Evolutionary conservation across 768 basidiomycete genomes (phyloP), one percentile per base, ranked within the genome.

Genomic region (Termitomyces sp.): DNA sequence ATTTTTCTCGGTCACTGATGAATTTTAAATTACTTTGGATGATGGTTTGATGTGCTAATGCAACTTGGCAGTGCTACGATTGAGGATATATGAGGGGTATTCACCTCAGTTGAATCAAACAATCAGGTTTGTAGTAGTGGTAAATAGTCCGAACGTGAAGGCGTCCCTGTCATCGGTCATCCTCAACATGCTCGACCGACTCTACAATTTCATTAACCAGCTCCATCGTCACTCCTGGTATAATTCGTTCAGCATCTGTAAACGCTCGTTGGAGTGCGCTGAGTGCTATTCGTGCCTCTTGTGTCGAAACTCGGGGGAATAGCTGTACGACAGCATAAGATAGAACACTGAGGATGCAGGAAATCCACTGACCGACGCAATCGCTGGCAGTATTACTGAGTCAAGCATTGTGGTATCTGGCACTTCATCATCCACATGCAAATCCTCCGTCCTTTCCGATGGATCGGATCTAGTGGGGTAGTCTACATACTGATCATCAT

Each of bases 121-220:
- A 33, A 40, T 40, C 10, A 26, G 17, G 49, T 26, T 37, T 40
- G 17, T 3, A 38, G 17, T 3, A 30, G 9, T 30, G 5, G 26
- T 19, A 5, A 19, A 15, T 23, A 33, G 43, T 43, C 30, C 40
- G 21, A 28, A 28, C 43, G 19, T 12, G 12, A 53, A 28, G 26
- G 8, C 9, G 51, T 44, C 11, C 28, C 31, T 60, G 58, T 76
- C 71, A 85, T 71, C 76, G 79, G 44, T 85, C 84, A 28, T 92
- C 91, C 60, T 91, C 90, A 40, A 94, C 90, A 61, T 88, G 90
- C 67, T 94, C 91, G 17, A 94, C 91, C 14, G 91, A 92, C 68
- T 94, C 91, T 23, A 94, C 91, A 61, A 94, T 93, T 73, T 97
- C 95, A 66, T 92, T 90, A 53, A 97, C 90, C 49, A 98, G 78